phyloP scores from a whole-genome alignment of 2,329 filamentous ascomycete species.

The Camillea tinctor region DNA sequence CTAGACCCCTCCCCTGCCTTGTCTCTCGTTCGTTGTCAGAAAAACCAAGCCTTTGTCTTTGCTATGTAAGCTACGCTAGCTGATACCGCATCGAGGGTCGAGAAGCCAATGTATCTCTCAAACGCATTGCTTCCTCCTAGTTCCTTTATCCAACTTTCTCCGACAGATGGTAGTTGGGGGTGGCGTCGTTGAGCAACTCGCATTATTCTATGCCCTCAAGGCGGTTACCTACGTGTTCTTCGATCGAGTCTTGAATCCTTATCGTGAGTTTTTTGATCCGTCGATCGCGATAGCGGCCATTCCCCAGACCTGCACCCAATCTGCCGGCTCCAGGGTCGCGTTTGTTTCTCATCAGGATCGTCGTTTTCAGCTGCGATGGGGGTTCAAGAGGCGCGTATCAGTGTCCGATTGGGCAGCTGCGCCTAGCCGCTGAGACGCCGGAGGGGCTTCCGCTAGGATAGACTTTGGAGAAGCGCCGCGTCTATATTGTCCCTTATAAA shows the following conservation, averaged over 20 bases:
- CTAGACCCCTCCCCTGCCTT: too few relatives aligned
- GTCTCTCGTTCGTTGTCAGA: not conserved
- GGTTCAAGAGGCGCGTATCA: not conserved
- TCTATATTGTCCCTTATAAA: not conserved
- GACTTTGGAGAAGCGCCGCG: constrained; percentile 19
- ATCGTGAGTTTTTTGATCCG: constrained; percentile 11
- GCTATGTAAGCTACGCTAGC: not conserved
- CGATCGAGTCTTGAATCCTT: constrained; percentile 11
- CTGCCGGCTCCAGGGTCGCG: not conserved
- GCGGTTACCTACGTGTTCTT: constrained; percentile 9
- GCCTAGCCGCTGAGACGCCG: constrained; percentile 21
- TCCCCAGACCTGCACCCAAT: constrained; percentile 2
- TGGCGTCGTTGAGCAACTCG: not conserved
- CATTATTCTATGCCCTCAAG: constrained; percentile 7
- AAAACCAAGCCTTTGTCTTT: not conserved
- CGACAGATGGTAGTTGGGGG: constrained; percentile 5
- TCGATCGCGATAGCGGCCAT: constrained; percentile 7
- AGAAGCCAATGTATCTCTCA: not conserved
- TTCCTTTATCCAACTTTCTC: not conserved
- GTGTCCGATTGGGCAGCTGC: constrained; percentile 18
- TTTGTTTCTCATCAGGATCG: not conserved
- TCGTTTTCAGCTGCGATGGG: not conserved
- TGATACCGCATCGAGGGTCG: not conserved
- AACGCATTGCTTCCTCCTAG: not conserved
- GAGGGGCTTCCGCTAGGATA: constrained; percentile 19